Conservation (phyloP, 2,329 filamentous ascomycete genomes). For the Myriosclerotinia curreyana region DNA sequence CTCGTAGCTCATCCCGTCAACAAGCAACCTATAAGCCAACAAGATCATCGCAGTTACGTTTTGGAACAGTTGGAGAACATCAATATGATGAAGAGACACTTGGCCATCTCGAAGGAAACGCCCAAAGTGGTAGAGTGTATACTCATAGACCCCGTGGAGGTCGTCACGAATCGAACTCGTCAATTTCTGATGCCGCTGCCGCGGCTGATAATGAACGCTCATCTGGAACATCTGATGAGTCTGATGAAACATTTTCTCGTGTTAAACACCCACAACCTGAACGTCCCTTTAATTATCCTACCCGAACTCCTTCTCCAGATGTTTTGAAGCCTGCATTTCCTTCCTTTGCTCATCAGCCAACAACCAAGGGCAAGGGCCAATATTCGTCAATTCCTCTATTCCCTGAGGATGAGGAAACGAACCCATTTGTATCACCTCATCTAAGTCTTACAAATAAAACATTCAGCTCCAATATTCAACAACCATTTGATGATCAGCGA, state of each 20-base stretch:
- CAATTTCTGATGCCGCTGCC: conserved; percentile 27
- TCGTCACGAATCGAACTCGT: conserved; percentile 28
- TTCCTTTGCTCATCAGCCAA: conserved; percentile 11
- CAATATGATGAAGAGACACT: conserved; percentile 34
- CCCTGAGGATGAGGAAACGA: conserved; percentile 24
- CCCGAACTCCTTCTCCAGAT: conserved; percentile 22
- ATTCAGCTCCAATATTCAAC: conserved; percentile 4
- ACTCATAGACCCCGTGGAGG: conserved; percentile 28
- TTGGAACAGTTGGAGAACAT: conserved; percentile 33
- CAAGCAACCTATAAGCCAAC: conserved; percentile 38
- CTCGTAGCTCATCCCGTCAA: conserved; percentile 20
- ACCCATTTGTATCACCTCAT: conserved; percentile 30
- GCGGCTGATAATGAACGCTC: conserved; percentile 38
- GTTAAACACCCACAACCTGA: conserved; percentile 19
- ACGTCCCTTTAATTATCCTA: conserved; percentile 17
- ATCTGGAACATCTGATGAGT: conserved; percentile 35
- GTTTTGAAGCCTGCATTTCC: not conserved
- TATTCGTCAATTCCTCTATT: conserved; percentile 31
- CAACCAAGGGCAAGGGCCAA: conserved; percentile 24
- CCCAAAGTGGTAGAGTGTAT: conserved; percentile 26
- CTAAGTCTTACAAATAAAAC: conserved; percentile 15
- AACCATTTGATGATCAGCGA: conserved; percentile 5
- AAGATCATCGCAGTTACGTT: conserved; percentile 39
- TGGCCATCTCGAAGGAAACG: conserved; percentile 32
- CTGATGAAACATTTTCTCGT: conserved; percentile 35